Percentiles rank a stretch among this genome's conserved stretches.
Evolutionary conservation across 225 moss, liverwort and hornwort genomes (phyloP).

Genomic region (Polytrichum formosum): DNA sequence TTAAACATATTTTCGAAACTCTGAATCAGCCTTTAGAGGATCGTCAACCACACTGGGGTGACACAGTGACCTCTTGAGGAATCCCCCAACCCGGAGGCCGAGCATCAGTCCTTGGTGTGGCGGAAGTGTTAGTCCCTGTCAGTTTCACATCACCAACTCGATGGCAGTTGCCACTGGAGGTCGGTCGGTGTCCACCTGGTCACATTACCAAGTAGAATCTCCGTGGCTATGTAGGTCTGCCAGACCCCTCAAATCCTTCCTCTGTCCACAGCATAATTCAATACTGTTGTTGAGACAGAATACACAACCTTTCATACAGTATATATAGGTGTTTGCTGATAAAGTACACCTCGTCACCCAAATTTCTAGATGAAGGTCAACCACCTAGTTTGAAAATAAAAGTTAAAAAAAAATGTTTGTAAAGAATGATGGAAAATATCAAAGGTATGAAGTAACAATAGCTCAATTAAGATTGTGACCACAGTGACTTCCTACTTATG

Average conservation of each 20-base stretch:
- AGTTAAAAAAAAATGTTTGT: too few relatives aligned
- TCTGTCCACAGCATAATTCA: conserved; percentile 35
- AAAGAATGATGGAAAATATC: too few relatives aligned
- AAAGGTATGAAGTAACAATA: too few relatives aligned
- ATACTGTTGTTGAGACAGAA: too few relatives aligned
- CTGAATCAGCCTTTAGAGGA: conserved; percentile 46
- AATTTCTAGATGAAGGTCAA: too few relatives aligned
- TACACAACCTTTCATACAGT: background rate
- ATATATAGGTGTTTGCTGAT: too few relatives aligned
- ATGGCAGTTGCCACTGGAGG: conserved; percentile 49
- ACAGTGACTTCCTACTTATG: conserved; percentile 51
- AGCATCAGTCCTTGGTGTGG: conserved; percentile 54
- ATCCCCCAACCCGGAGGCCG: conserved; percentile 51
- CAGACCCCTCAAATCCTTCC: conserved; percentile 85
- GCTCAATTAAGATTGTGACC: background rate
- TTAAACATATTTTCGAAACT: conserved; percentile 73
- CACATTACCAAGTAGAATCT: conserved; percentile 73
- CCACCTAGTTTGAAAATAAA: too few relatives aligned
- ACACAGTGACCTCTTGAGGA: conserved; percentile 37
- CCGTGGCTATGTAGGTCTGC: conserved; percentile 91
- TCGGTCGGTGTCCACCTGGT: conserved; percentile 45
- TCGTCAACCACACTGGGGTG: conserved; percentile 16
- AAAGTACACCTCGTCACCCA: too few relatives aligned
- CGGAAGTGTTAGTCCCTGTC: conserved; percentile 70
- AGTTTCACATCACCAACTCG: conserved; percentile 82